Percentiles rank a stretch among this genome's conserved stretches.
Evolutionary conservation across 164 flowering plant genomes (phyloP).

Genomic region (Stephania yunnanensis): DNA sequence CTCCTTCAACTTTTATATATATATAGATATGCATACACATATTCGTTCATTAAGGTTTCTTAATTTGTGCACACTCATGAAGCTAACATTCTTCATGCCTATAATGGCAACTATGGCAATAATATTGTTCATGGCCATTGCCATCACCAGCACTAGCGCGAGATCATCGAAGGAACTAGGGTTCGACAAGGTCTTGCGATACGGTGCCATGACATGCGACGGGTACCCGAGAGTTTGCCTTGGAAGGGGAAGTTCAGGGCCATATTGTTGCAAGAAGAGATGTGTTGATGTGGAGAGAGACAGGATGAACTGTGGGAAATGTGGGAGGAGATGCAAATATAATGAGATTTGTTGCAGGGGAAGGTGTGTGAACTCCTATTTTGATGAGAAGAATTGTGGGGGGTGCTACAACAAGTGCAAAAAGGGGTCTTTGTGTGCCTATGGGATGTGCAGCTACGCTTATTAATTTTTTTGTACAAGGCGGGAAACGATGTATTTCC

Average conservation of each 20-base stretch:
- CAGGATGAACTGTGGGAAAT: slow-evolving; percentile 13
- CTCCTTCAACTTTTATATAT: too few relatives aligned
- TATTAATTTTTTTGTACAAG: not conserved
- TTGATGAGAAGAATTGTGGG: slow-evolving; percentile 8
- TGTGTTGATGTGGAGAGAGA: slow-evolving; percentile 14
- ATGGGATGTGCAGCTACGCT: slow-evolving; percentile 14
- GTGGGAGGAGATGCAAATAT: slow-evolving; percentile 11
- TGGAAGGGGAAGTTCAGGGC: slow-evolving; percentile 2
- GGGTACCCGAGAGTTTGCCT: slow-evolving; percentile 5
- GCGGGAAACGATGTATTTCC: too few relatives aligned
- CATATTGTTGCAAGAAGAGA: slow-evolving; percentile 10
- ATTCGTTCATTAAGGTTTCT: too few relatives aligned
- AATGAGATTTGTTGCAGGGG: slow-evolving; percentile 10
- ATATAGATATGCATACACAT: too few relatives aligned
- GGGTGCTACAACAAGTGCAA: slow-evolving; percentile 11
- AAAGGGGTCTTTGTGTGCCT: slow-evolving; percentile 2
- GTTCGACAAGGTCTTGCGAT: too few relatives aligned
- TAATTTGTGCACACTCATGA: too few relatives aligned
- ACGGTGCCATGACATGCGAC: not conserved
- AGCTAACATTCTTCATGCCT: too few relatives aligned
- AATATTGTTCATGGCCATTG: too few relatives aligned
- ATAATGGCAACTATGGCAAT: too few relatives aligned
- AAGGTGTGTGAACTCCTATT: slow-evolving; percentile 12
- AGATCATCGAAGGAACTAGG: too few relatives aligned
- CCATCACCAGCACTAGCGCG: too few relatives aligned